Evolutionary conservation across 176 grass and related monocot genomes (phyloP).

Genomic region (Cenchrus americanus): DNA sequence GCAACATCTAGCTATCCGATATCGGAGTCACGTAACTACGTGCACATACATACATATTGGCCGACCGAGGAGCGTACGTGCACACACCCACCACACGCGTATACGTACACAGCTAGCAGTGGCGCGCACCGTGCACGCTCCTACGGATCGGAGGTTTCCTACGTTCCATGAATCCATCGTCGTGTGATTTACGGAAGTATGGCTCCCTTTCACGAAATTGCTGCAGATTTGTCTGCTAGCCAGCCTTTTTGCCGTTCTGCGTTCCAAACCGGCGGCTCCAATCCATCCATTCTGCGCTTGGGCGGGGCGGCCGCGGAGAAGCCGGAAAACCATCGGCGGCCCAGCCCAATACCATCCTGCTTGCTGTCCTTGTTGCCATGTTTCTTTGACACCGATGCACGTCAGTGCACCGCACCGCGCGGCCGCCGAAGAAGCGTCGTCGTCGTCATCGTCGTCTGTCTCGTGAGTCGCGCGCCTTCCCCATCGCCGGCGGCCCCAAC

Average conservation of each 20-base stretch:
- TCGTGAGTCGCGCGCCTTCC: not conserved
- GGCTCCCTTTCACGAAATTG: not conserved
- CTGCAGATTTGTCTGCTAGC: not conserved
- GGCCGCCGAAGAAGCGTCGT: not conserved
- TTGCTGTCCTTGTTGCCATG: too few relatives aligned
- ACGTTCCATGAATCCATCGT: too few relatives aligned
- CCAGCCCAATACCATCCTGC: conserved; percentile 4
- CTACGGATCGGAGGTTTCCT: not conserved
- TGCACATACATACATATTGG: not conserved
- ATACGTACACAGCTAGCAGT: not conserved
- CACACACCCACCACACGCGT: too few relatives aligned
- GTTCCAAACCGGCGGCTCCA: not conserved
- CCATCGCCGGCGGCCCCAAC: conserved; percentile 9
- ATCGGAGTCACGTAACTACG: too few relatives aligned
- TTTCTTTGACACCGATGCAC: too few relatives aligned
- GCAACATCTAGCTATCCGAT: too few relatives aligned
- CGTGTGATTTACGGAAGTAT: not conserved
- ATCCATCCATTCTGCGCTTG: too few relatives aligned
- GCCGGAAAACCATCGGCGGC: conserved; percentile 23
- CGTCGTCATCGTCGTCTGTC: not conserved
- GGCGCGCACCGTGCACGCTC: conserved; percentile 1
- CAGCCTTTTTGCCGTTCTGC: not conserved
- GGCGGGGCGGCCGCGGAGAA: too few relatives aligned
- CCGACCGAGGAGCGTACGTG: not conserved
- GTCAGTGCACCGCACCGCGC: conserved; percentile 3